Conservation (phyloP, 2,329 filamentous ascomycete genomes). For the Epichloe festucae region DNA sequence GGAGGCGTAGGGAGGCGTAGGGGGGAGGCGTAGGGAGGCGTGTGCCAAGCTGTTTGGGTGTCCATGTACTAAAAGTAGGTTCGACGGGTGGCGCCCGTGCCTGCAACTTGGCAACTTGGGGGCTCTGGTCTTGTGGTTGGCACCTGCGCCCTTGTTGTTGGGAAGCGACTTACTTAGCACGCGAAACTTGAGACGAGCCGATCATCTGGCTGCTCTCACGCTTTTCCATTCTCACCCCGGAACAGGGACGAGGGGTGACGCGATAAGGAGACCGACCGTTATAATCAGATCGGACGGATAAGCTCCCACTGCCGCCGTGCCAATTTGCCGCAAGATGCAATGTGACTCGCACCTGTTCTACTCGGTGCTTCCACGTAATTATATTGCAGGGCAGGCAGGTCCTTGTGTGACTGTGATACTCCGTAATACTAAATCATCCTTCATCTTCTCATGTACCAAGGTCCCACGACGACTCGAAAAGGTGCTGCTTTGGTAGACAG, state of each 20-base stretch:
- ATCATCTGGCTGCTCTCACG: not conserved
- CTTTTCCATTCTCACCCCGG: not conserved
- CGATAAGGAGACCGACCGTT: not conserved
- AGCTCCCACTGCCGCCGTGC: not conserved
- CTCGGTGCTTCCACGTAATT: no score
- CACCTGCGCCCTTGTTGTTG: no score
- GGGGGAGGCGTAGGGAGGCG: not conserved
- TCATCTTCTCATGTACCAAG: no score
- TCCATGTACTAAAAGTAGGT: not conserved
- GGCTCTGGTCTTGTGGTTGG: no score
- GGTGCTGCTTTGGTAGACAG: no score
- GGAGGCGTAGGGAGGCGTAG: not conserved
- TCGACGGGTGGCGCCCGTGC: conserved; percentile 1
- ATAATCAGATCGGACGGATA: not conserved
- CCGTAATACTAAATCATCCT: no score
- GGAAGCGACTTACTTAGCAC: no score
- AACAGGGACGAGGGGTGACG: not conserved
- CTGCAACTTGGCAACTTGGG: not conserved
- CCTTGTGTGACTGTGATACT: no score
- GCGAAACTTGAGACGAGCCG: no score
- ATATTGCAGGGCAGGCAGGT: no score
- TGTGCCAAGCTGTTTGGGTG: no score
- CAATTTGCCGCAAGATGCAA: not conserved
- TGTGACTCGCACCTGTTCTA: not conserved
- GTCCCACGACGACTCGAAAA: no score